Conservation (phyloP, 2,329 filamentous ascomycete genomes). For the Verticillium alfalfae region DNA sequence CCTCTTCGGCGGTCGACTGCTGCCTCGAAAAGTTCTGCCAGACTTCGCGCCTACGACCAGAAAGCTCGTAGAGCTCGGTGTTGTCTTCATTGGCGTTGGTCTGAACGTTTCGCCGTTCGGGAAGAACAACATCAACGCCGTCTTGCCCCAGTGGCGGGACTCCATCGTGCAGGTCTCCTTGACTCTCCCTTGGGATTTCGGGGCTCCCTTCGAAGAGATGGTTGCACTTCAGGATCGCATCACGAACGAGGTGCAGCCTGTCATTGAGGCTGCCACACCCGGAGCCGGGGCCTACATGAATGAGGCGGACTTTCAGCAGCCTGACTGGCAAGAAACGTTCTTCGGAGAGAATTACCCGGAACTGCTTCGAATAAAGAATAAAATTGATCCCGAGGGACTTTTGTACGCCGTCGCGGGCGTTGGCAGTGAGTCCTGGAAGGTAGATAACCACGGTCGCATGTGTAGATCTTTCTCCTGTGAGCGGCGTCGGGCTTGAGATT, state of each 20-base stretch:
- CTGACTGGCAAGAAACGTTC: slow-evolving; percentile 21
- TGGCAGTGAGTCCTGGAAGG: slow-evolving; percentile 19
- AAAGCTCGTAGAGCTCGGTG: neutral
- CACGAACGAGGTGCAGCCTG: slow-evolving; percentile 20
- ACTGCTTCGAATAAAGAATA: slow-evolving; percentile 20
- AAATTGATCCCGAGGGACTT: slow-evolving; percentile 20
- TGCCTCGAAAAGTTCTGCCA: slow-evolving; percentile 19
- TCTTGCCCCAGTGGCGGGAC: slow-evolving; percentile 31
- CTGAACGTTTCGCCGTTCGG: slow-evolving; percentile 11
- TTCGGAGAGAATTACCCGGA: slow-evolving; percentile 22
- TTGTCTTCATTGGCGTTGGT: slow-evolving; percentile 8
- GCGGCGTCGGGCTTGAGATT: neutral
- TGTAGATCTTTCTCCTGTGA: slow-evolving; percentile 6
- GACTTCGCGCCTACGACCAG: neutral
- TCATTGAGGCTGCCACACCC: slow-evolving; percentile 19
- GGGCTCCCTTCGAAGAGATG: slow-evolving; percentile 6
- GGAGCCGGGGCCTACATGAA: slow-evolving; percentile 20
- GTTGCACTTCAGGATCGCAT: slow-evolving; percentile 19
- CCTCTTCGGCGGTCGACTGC: slow-evolving; percentile 24
- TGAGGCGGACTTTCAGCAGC: slow-evolving; percentile 24
- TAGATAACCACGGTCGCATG: slow-evolving; percentile 11
- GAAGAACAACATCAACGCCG: slow-evolving; percentile 33
- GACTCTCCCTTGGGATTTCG: slow-evolving; percentile 4
- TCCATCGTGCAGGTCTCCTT: slow-evolving; percentile 27
- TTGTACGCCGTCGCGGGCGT: slow-evolving; percentile 22